These are phyloP conservation scores for Trematosphaeria pertusa DNA, from an alignment of 2,329 filamentous ascomycete genomes.

Conservation along the genomic window DNA sequence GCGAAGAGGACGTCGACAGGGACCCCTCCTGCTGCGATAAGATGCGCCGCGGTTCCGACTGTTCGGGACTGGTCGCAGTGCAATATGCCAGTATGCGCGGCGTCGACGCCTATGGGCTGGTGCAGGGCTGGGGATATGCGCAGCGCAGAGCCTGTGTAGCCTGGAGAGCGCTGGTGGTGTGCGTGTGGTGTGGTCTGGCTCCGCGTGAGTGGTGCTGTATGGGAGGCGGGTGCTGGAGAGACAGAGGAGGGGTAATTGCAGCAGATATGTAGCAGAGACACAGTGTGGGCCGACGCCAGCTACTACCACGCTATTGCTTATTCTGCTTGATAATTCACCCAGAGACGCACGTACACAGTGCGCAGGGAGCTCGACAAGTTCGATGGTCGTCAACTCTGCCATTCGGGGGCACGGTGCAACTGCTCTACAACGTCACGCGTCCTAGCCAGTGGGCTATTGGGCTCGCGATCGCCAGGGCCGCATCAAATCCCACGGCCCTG, in stretches of 20 bases:
- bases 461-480: slow-evolving; percentile 34
- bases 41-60: slow-evolving; percentile 42
- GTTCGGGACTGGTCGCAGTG: slow-evolving; percentile 20
- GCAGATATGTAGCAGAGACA: slow-evolving; percentile 37
- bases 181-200: slow-evolving; percentile 5
- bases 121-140: not conserved
- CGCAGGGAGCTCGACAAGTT: slow-evolving; percentile 19
- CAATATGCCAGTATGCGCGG: slow-evolving; percentile 12
- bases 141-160: not conserved
- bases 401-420: slow-evolving; percentile 21
- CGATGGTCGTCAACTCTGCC: slow-evolving; percentile 37
- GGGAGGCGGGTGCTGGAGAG: slow-evolving; percentile 18
- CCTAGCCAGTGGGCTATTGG: slow-evolving; percentile 22
- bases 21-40: slow-evolving; percentile 42
- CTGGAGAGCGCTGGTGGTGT: not conserved
- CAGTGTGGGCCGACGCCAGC: slow-evolving; percentile 33
- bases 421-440: slow-evolving; percentile 42
- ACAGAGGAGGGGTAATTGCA: slow-evolving; percentile 43
- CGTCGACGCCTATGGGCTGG: slow-evolving; percentile 2
- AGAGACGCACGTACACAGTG: slow-evolving; percentile 16
- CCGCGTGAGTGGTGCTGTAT: too few species aligned
- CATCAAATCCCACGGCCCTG: slow-evolving; percentile 13
- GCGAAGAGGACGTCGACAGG: slow-evolving; percentile 11
- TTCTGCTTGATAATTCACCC: slow-evolving; percentile 30
- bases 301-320: slow-evolving; percentile 33